These are phyloP conservation scores for Brassica cretica DNA, from an alignment of 345 rosid genomes.

Conservation along the genomic window DNA sequence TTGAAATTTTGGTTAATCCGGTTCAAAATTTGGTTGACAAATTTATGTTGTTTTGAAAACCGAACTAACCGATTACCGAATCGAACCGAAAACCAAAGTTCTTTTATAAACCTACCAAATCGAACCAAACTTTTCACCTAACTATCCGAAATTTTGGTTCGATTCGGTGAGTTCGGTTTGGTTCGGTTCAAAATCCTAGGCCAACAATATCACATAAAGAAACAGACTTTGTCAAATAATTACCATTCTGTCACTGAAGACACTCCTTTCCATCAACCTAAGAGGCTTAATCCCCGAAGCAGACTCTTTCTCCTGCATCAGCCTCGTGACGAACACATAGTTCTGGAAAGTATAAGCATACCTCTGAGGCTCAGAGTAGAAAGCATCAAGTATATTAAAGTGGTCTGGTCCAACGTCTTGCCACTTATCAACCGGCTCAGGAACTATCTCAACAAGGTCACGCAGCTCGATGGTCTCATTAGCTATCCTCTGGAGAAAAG, in stretches of 20 bases:
- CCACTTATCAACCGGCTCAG: conserved; percentile 96
- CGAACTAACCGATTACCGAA: too few relatives aligned
- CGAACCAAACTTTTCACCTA: too few relatives aligned
- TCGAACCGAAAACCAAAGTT: too few relatives aligned
- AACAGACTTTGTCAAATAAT: background rate
- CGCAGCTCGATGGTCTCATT: conserved; percentile 90
- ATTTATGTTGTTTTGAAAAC: too few relatives aligned
- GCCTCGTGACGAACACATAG: conserved; percentile 94
- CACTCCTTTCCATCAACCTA: conserved; percentile 95
- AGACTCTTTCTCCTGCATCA: conserved; percentile 99
- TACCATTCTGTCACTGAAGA: conserved; percentile 99
- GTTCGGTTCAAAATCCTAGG: too few relatives aligned
- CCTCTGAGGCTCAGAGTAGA: conserved; percentile 87
- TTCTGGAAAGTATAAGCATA: conserved; percentile 99
- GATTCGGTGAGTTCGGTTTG: too few relatives aligned
- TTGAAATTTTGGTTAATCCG: too few relatives aligned
- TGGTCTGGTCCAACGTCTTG: conserved; percentile 98
- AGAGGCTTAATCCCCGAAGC: conserved; percentile 86
- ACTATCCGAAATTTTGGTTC: too few relatives aligned
- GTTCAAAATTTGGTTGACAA: too few relatives aligned
- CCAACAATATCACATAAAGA: background rate
- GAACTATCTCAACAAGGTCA: conserved; percentile 97
- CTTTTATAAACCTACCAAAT: too few relatives aligned
- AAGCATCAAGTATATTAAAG: conserved; percentile 88
- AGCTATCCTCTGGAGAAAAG: conserved; percentile 92